phyloP scores from a whole-genome alignment of 768 basidiomycete species.

The Lactarius trivialis region DNA sequence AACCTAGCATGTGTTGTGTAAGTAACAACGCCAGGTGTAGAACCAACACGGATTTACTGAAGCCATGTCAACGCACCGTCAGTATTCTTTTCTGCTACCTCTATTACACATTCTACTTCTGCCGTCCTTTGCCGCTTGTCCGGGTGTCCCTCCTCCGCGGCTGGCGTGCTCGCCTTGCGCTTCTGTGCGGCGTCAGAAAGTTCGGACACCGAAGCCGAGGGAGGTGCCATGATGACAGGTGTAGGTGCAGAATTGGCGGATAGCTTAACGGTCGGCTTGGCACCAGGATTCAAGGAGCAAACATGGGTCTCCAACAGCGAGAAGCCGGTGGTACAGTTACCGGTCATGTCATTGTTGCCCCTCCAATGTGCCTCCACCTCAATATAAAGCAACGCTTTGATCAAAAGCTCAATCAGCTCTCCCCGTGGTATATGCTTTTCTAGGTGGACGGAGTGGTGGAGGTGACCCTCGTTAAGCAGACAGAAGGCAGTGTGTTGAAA shows the following conservation, averaged over 20 bases:
- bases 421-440: constrained; percentile 74
- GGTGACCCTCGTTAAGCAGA: constrained; percentile 64
- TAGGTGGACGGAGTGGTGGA: constrained; percentile 63
- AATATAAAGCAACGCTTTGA: constrained; percentile 71
- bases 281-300: constrained; percentile 49
- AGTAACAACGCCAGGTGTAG: constrained; percentile 20
- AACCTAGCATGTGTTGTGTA: not conserved
- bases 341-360: constrained; percentile 45
- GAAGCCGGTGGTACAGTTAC: constrained; percentile 64
- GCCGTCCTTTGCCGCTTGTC: constrained; percentile 59
- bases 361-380: constrained; percentile 85
- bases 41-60: constrained; percentile 27
- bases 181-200: constrained; percentile 11
- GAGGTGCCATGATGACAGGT: not conserved
- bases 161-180: constrained; percentile 27
- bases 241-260: constrained; percentile 8
- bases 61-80: constrained; percentile 32
- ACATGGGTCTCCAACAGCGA: constrained; percentile 69
- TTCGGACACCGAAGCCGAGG: not conserved
- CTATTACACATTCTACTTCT: constrained; percentile 37
- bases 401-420: constrained; percentile 72
- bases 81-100: constrained; percentile 23
- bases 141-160: constrained; percentile 37
- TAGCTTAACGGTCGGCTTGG: constrained; percentile 24
- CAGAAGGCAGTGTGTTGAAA: constrained; percentile 78